Conservation (phyloP, 2,329 filamentous ascomycete species). For the Leptographium galeiforme region DNA sequence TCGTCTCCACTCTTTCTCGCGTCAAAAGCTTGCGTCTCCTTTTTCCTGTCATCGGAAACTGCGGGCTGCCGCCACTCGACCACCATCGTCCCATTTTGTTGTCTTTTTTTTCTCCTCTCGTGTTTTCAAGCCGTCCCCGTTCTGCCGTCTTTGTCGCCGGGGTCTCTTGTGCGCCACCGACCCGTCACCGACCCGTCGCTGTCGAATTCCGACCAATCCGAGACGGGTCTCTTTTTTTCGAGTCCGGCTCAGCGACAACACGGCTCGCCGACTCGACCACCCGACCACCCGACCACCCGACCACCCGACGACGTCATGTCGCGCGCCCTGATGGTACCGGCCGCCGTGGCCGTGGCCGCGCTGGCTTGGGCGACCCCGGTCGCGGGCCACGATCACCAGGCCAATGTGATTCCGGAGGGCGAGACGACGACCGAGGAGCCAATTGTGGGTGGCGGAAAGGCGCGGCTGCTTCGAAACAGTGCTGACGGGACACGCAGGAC, state of each 20-base stretch:
- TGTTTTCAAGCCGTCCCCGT: too few relatives aligned
- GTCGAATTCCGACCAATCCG: too few relatives aligned
- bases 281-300: not conserved
- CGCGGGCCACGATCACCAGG: conserved; percentile 34
- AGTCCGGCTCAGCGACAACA: too few relatives aligned
- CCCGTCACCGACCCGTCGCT: too few relatives aligned
- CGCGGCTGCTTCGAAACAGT: too few relatives aligned
- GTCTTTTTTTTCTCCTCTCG: too few relatives aligned
- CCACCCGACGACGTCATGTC: not conserved
- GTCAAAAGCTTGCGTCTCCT: not conserved
- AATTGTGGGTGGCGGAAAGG: conserved; percentile 13
- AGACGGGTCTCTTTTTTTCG: too few relatives aligned
- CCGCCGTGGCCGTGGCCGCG: conserved; percentile 3
- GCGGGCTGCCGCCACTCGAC: too few relatives aligned
- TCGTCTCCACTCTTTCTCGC: not conserved
- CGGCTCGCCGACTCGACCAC: not conserved
- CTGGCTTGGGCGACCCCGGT: conserved; percentile 11
- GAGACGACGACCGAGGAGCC: conserved; percentile 58
- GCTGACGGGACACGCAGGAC: conserved; percentile 37
- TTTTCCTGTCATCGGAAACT: not conserved
- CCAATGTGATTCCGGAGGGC: conserved; percentile 50
- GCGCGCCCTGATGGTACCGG: not conserved
- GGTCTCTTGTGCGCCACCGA: too few relatives aligned
- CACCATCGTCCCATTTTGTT: too few relatives aligned
- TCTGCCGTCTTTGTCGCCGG: too few relatives aligned